These are phyloP conservation scores for Pelargonium myrrhifolium DNA, from an alignment of 441 rosid genomes.

Conservation along the genomic window DNA sequence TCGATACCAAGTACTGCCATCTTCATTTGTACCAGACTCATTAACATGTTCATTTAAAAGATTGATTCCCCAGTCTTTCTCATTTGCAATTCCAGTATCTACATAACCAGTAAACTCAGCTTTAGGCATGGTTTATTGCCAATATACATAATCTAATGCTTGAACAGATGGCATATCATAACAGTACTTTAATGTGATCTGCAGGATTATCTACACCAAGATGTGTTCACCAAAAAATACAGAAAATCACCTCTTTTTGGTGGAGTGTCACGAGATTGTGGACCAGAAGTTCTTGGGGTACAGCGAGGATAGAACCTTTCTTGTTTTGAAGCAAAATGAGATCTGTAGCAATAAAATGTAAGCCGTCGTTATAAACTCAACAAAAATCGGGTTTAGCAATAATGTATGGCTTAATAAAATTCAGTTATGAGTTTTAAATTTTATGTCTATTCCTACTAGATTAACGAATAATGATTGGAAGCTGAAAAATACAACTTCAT, in stretches of 20 bases:
- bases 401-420: background rate
- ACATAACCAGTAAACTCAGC: conserved; percentile 21
- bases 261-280: conserved; percentile 89
- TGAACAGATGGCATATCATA: background rate
- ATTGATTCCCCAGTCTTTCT: conserved; percentile 93
- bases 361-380: conserved; percentile 5
- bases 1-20: conserved; percentile 82
- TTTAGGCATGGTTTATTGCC: conserved; percentile 9
- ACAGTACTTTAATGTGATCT: background rate
- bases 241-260: conserved; percentile 71
- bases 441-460: background rate
- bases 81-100: conserved; percentile 98
- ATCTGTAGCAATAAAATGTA: conserved; percentile 32
- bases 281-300: conserved; percentile 73
- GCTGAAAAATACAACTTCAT: background rate
- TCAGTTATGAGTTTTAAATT: background rate
- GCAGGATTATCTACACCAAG: background rate
- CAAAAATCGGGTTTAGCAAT: background rate
- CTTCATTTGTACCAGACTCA: conserved; percentile 86
- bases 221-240: background rate
- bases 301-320: conserved; percentile 77
- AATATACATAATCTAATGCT: conserved; percentile 3
- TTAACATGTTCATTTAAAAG: conserved; percentile 71
- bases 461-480: background rate
- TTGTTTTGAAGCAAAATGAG: conserved; percentile 61